Evolutionary conservation across 371 early-diverging fungal species (phyloP).

Genomic region (Capniomyces stellatus): DNA sequence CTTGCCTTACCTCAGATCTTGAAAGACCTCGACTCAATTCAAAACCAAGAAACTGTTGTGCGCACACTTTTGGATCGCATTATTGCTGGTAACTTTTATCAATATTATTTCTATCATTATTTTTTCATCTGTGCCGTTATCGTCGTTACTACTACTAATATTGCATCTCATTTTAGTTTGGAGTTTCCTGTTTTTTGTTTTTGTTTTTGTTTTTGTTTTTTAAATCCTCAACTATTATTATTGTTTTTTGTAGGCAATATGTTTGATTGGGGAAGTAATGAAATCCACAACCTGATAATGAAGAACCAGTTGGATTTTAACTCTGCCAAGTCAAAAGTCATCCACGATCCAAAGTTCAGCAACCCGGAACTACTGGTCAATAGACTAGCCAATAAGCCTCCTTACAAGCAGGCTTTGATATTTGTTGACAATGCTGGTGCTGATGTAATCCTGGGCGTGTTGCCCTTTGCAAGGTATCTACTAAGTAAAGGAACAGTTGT

Average conservation of each 20-base stretch:
- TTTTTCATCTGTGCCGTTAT: no score
- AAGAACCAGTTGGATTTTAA: slow-evolving; percentile 32
- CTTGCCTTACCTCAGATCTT: slow-evolving; percentile 24
- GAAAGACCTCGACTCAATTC: slow-evolving; percentile 23
- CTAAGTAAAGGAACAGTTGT: slow-evolving; percentile 27
- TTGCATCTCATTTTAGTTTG: no score
- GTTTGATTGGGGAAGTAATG: slow-evolving; percentile 53
- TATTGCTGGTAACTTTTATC: slow-evolving; percentile 27
- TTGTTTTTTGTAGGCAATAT: slow-evolving; percentile 33
- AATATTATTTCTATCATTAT: no score
- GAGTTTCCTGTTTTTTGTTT: no score
- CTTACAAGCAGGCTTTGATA: slow-evolving; percentile 33
- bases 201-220: no score
- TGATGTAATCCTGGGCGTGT: slow-evolving; percentile 41
- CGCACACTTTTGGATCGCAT: slow-evolving; percentile 34
- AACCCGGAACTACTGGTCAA: slow-evolving; percentile 17
- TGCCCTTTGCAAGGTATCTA: slow-evolving; percentile 43
- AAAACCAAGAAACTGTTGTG: slow-evolving; percentile 10
- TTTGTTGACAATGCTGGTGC: slow-evolving; percentile 59
- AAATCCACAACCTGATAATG: slow-evolving; percentile 29
- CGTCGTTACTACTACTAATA: no score
- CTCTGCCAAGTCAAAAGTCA: slow-evolving; percentile 27
- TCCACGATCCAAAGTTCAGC: slow-evolving; percentile 23
- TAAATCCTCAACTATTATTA: no score
- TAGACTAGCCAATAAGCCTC: slow-evolving; percentile 7